A percentile compares a stretch with the other conserved stretches of the same genome.
These are phyloP conservation scores for Triglochin maritima DNA, from an alignment of 106 monocot genomes.

Conservation along the genomic window DNA sequence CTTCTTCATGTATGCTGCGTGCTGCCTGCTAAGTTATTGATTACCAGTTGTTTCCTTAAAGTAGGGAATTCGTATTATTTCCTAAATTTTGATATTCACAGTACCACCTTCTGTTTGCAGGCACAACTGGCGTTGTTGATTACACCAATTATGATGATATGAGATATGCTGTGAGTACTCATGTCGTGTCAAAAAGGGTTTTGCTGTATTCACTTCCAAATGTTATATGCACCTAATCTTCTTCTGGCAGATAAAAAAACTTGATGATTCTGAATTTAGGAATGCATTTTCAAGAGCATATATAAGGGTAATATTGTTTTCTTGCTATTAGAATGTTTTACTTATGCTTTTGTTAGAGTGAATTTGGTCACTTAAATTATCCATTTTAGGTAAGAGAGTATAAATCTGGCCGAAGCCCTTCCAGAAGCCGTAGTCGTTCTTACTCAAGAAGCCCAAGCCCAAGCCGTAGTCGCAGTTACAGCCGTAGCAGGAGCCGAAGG, in stretches of 20 bases:
- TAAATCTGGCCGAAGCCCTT: conserved; percentile 31
- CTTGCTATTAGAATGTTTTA: not conserved
- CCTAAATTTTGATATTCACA: too few relatives aligned
- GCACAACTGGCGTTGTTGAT: conserved; percentile 71
- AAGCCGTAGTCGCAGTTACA: conserved; percentile 22
- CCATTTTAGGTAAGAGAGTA: conserved; percentile 59
- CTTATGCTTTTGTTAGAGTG: not conserved
- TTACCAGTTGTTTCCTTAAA: too few relatives aligned
- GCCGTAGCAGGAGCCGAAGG: conserved; percentile 32
- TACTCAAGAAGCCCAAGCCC: conserved; percentile 41
- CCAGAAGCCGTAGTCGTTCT: conserved; percentile 57
- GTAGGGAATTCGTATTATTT: too few relatives aligned
- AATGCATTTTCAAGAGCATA: conserved; percentile 74
- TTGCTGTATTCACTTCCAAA: not conserved
- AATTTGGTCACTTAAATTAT: not conserved
- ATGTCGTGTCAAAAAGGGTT: not conserved
- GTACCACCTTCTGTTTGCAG: conserved; percentile 24
- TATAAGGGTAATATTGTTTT: conserved; percentile 41
- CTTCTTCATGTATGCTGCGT: too few relatives aligned
- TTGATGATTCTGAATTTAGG: conserved; percentile 83
- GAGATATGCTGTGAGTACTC: conserved; percentile 71
- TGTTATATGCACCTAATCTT: not conserved
- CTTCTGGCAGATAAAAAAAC: conserved; percentile 60
- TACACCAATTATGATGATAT: conserved; percentile 91
- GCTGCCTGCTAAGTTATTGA: too few relatives aligned